Evolutionary conservation across 1,284 basidiomycete species (phyloP).

Genomic region (Pholiota adiposa): DNA sequence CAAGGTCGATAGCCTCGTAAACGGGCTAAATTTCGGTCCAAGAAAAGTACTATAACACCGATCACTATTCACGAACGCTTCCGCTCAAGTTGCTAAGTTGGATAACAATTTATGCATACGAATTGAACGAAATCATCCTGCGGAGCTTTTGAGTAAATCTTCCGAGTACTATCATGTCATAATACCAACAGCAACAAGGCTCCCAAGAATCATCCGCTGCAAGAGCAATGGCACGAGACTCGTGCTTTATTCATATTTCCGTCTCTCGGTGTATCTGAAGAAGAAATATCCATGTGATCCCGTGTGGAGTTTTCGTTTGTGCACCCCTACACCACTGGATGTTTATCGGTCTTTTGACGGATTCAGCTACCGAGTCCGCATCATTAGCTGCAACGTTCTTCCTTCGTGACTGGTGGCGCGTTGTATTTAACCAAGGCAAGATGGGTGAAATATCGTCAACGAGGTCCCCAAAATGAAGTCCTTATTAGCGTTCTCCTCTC

Average conservation of each 20-base stretch:
- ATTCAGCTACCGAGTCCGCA: conserved; percentile 3
- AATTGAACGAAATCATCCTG: neutral
- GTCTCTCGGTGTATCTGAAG: conserved; percentile 11
- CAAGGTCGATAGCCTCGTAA: no score
- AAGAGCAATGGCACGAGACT: neutral
- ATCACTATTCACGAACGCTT: neutral
- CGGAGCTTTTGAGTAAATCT: neutral
- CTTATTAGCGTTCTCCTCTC: conserved; percentile 32
- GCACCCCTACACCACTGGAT: conserved; percentile 10
- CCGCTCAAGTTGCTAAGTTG: neutral
- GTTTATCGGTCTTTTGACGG: conserved; percentile 27
- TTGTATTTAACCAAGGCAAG: conserved; percentile 14
- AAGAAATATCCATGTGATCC: conserved; percentile 1
- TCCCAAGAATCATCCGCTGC: conserved; percentile 7
- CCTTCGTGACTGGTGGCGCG: neutral
- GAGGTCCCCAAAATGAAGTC: conserved; percentile 31
- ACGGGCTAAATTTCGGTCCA: conserved; percentile 15
- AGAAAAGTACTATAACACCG: neutral
- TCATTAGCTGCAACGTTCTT: neutral
- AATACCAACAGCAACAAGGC: neutral
- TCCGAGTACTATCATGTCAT: neutral
- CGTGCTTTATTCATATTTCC: neutral
- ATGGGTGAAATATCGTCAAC: neutral
- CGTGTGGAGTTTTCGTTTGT: neutral
- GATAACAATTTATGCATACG: no score